Evolutionary conservation across 1,284 basidiomycete genomes (phyloP).

Genomic region (Sutorius eximius): DNA sequence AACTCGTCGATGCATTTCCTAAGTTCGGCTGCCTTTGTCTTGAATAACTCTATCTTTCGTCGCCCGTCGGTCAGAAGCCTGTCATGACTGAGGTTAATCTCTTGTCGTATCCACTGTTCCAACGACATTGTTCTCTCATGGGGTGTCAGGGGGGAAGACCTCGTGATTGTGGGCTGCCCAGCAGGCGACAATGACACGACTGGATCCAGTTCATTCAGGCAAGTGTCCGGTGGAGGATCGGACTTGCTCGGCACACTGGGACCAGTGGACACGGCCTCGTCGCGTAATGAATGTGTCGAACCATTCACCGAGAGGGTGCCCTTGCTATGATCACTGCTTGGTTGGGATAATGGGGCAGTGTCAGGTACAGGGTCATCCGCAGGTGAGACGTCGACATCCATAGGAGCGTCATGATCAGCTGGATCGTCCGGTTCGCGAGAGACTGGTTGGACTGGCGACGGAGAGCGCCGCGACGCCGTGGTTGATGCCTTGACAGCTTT

Average conservation of each 20-base stretch:
- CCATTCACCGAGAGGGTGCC: background rate
- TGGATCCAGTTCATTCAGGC: constrained; percentile 3
- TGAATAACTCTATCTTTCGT: constrained; percentile 57
- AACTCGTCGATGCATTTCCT: constrained; percentile 47
- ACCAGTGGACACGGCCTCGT: background rate
- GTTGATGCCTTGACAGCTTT: constrained; percentile 22
- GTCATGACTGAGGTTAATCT: constrained; percentile 63
- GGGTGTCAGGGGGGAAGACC: constrained; percentile 46
- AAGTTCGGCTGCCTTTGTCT: constrained; percentile 57
- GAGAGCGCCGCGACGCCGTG: constrained; percentile 14
- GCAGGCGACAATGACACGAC: constrained; percentile 14
- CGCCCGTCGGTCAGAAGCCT: constrained; percentile 63
- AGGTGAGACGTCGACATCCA: constrained; percentile 1
- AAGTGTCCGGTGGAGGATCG: background rate
- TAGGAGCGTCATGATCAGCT: background rate
- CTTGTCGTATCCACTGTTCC: constrained; percentile 74
- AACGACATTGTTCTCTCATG: constrained; percentile 72
- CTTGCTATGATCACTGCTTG: background rate
- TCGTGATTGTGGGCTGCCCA: constrained; percentile 12
- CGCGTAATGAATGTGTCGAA: constrained; percentile 3
- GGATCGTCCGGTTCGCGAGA: background rate
- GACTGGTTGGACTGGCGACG: constrained; percentile 8
- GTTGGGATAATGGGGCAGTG: background rate
- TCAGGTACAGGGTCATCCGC: background rate
- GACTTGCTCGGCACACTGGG: constrained; percentile 1